These are phyloP conservation scores for Ophiosphaerella narmari DNA, from an alignment of 2,329 filamentous ascomycete genomes.

Conservation along the genomic window DNA sequence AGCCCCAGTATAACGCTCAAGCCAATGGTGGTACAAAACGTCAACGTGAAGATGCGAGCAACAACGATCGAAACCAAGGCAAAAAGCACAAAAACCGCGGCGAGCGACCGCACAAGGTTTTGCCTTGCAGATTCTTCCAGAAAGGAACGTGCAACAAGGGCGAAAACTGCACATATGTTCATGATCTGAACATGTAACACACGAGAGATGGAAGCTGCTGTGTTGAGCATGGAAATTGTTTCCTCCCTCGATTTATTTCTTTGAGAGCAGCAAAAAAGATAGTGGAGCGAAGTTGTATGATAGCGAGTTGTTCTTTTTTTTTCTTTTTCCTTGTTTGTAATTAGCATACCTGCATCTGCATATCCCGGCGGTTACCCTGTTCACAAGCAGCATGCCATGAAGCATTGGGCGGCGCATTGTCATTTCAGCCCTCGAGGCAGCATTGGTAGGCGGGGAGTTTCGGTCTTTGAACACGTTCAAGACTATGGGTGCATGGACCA, in stretches of 20 bases:
- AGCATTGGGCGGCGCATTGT: slow-evolving; percentile 29
- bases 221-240: too few relatives aligned
- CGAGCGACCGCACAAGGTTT: slow-evolving; percentile 43
- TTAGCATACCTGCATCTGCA: slow-evolving; percentile 16
- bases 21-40: slow-evolving; percentile 43
- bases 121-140: slow-evolving; percentile 70
- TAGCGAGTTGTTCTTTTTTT: slow-evolving; percentile 11
- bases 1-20: slow-evolving; percentile 35
- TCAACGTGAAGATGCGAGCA: slow-evolving; percentile 36
- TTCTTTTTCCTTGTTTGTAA: slow-evolving; percentile 9
- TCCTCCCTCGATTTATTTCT: too few relatives aligned
- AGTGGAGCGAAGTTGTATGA: slow-evolving; percentile 9
- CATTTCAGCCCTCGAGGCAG: slow-evolving; percentile 13
- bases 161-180: slow-evolving; percentile 74
- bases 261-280: too few relatives aligned
- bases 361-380: slow-evolving; percentile 18
- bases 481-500: background rate
- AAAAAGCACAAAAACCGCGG: slow-evolving; percentile 43
- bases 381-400: slow-evolving; percentile 5
- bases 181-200: slow-evolving; percentile 53
- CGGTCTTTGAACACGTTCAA: background rate
- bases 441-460: slow-evolving; percentile 16
- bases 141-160: slow-evolving; percentile 75
- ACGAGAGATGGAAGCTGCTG: background rate
- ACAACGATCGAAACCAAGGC: slow-evolving; percentile 56